Evolutionary conservation across 176 grass and related monocot species (phyloP), one percentile per base, ranked within the genome.

Genomic region (Aegilops sharonensis): DNA sequence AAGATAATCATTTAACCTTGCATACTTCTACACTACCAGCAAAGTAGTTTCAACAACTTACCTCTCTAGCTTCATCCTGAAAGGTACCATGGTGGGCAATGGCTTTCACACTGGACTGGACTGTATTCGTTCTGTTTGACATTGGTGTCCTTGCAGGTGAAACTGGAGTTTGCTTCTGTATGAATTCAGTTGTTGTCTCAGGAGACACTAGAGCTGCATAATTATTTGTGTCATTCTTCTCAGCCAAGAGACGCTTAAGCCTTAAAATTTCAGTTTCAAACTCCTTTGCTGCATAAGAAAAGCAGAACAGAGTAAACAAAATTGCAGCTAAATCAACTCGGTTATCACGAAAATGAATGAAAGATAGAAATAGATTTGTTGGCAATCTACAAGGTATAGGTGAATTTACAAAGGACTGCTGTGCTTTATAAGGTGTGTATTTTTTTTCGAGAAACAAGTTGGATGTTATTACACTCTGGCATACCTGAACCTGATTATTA

Each of bases 231-330:
- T 88, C 88, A 77, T 67, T 85, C 83, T 87, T 90, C 85, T 90
- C 83, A 50, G 54, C 61, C 52, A 98, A 39, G 66, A 91, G 83
- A 40, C 82, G 27, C 57, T 93, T 74, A 83, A 95, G 95, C 52
- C 45, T 90, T 21, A 30, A 39, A 83, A 85, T 85, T 85, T 98
- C 91, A 78, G 52, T 76, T 71, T 94, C 78, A 56, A 94, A 79
- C 34, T 92, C 88, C 68, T 85, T 87, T 68, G 71, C 93, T 98
- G 85, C 75, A 89, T 64, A 15, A 56, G 68, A 78, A 76, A 50
- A 47, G 54, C 48, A 34, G 67, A 36, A 9, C 50, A 68, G 32
- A 68, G n/a, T 57, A 79, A 68, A 65, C 7, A 43, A 62, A 61
- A 24, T 54, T 64, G 48, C 52, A 20, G 14, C 13, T 64, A 82